Evolutionary conservation across 371 early-diverging fungal genomes (phyloP).

Genomic region (Mortierella sp.): DNA sequence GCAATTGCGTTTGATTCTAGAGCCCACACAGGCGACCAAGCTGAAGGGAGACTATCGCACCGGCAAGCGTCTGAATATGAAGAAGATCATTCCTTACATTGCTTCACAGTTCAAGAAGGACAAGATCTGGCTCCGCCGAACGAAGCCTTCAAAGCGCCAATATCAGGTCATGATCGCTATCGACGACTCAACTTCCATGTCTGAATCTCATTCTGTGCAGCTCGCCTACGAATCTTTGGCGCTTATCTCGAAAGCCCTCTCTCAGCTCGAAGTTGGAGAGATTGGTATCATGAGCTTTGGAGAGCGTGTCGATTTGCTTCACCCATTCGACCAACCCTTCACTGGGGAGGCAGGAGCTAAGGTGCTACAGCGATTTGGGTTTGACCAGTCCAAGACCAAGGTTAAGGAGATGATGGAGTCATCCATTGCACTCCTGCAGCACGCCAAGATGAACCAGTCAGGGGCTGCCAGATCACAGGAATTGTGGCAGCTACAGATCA

Average conservation of each 20-base stretch:
- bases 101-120: slow-evolving; percentile 99
- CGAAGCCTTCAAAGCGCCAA: slow-evolving; percentile 96
- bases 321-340: slow-evolving; percentile 93
- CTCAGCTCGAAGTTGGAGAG: slow-evolving; percentile 95
- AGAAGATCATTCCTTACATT: slow-evolving; percentile 99
- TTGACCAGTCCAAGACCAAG: slow-evolving; percentile 91
- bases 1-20: slow-evolving; percentile 96
- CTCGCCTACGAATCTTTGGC: slow-evolving; percentile 95
- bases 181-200: slow-evolving; percentile 99
- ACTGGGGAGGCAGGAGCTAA: slow-evolving; percentile 91
- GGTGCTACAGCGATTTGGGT: slow-evolving; percentile 89
- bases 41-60: slow-evolving; percentile 99
- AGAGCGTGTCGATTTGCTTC: slow-evolving; percentile 85
- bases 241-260: slow-evolving; percentile 91
- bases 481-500: slow-evolving; percentile 95
- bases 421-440: slow-evolving; percentile 80
- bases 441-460: slow-evolving; percentile 69
- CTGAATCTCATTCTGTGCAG: slow-evolving; percentile 87
- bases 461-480: slow-evolving; percentile 67
- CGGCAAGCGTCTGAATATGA: slow-evolving; percentile 99
- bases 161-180: slow-evolving; percentile 99
- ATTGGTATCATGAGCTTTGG: slow-evolving; percentile 94
- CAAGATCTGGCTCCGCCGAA: slow-evolving; percentile 99
- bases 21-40: slow-evolving; percentile 96
- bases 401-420: slow-evolving; percentile 87